Conservation (phyloP, 179 eudicot species). For the Spergularia azorica region DNA sequence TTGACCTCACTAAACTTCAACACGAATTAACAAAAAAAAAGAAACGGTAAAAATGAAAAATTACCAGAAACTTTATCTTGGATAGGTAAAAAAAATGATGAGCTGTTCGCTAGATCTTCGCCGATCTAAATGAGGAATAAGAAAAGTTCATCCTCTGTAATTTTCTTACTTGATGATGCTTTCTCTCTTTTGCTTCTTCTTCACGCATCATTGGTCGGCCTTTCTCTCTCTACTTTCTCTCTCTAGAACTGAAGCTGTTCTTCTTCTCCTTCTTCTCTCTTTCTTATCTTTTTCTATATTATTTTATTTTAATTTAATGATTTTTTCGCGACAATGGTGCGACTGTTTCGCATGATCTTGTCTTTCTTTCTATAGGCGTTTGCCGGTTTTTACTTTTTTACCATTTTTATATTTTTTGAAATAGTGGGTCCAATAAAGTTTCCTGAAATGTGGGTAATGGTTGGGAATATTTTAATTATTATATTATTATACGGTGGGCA, state of each 20-base stretch:
- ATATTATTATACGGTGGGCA: too few species aligned
- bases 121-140: constrained; percentile 16
- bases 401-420: constrained; percentile 3
- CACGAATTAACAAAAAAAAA: neutral
- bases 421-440: neutral
- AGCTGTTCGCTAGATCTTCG: constrained; percentile 25
- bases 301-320: neutral
- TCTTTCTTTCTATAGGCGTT: constrained; percentile 4
- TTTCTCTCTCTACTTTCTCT: constrained; percentile 22
- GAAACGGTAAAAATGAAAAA: neutral
- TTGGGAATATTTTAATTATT: neutral
- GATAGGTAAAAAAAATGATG: neutral
- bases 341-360: constrained; percentile 14
- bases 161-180: constrained; percentile 8
- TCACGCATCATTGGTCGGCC: neutral
- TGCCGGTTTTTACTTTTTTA: neutral
- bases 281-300: neutral
- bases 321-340: neutral
- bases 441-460: neutral
- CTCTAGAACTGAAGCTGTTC: neutral
- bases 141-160: constrained; percentile 14
- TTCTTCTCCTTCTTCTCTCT: neutral
- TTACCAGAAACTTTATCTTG: constrained; percentile 10
- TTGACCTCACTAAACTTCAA: neutral
- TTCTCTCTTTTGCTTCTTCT: neutral